Evolutionary conservation across 169 alveolate genomes (phyloP), one percentile per base, ranked within the genome.

Genomic region (Miamiensis avidus): DNA sequence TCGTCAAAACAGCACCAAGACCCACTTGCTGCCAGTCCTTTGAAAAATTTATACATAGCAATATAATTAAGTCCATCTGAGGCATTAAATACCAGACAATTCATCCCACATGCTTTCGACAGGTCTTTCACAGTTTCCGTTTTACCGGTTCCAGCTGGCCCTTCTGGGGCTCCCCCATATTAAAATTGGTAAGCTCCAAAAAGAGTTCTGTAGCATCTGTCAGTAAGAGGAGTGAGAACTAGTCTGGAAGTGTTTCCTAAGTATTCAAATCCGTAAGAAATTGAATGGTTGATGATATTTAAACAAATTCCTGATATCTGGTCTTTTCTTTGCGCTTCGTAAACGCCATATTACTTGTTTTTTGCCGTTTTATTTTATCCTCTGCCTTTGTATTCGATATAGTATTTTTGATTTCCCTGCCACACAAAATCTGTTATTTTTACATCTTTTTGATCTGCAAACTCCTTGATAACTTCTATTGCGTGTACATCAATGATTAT

Each of bases 1-100:
- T 95, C 98, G 84, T 95, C 98, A 75, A 95, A 95, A 49, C 98
- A 95, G 88, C 97, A 93, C 98, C 98, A 95, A 81, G 95, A 93
- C 74, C 97, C 98, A 76, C 96, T 49, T 11, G 69, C 69, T 11
- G 69, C 69, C 20, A 49, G 69, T 49, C 69, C 69, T 20, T 49
- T 49, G 20, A 49, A 49, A 49, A 49, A 49, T 11, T 4, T 73
- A 79, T 75, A 73, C 84, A 79, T 79, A 11, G 84, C 84, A 27
- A 87, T 81, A 81, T 89, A 94, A 89, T 95, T 96, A 31, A 95
- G 82, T 49, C 94, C 93, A 76, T 93, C 98, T 29, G 95, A 92
- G 73, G 97, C 94, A 75, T 95, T 95, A 74, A 91, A 91, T 1
- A 95, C 97, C n/a, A 95, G 95, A 30, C 96, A 94, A 81, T 95